Evolutionary conservation across 2,329 filamentous ascomycete genomes (phyloP).

Genomic region (Aspergillus chevalieri): DNA sequence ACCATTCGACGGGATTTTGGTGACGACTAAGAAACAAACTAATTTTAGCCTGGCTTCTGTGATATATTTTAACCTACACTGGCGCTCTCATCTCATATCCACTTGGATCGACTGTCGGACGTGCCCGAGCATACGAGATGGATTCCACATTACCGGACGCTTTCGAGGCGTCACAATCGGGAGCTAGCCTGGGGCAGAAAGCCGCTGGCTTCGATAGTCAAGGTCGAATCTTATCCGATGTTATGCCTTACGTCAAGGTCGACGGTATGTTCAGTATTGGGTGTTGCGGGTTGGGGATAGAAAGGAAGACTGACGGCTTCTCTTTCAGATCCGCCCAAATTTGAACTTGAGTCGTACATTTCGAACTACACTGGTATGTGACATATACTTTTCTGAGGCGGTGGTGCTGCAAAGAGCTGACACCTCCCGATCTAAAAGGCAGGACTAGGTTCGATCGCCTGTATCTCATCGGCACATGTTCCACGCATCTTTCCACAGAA

Average conservation of each 20-base stretch:
- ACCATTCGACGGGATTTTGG: too few relatives aligned
- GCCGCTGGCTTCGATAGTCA: constrained; percentile 6
- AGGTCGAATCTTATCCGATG: background rate
- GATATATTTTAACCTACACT: background rate
- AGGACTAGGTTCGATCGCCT: constrained; percentile 76
- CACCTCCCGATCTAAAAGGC: constrained; percentile 45
- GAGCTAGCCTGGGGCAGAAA: constrained; percentile 7
- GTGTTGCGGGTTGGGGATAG: constrained; percentile 4
- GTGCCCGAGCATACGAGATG: constrained; percentile 13
- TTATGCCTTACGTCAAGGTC: constrained; percentile 18
- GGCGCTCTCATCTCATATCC: background rate
- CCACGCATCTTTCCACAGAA: constrained; percentile 68
- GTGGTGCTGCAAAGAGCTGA: background rate
- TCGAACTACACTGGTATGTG: constrained; percentile 73
- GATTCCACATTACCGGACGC: constrained; percentile 22
- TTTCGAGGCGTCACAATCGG: constrained; percentile 15
- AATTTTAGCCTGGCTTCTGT: background rate
- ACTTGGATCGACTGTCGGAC: background rate
- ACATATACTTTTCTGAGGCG: background rate
- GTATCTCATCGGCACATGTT: constrained; percentile 71
- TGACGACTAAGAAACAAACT: background rate
- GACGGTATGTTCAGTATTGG: constrained; percentile 20
- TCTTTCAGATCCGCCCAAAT: constrained; percentile 65
- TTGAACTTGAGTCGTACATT: constrained; percentile 87
- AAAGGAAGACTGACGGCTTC: constrained; percentile 5